Evolutionary conservation across 768 basidiomycete genomes (phyloP), one percentile per base, ranked within the genome.

Genomic region (Candolleomyces eurysporus): DNA sequence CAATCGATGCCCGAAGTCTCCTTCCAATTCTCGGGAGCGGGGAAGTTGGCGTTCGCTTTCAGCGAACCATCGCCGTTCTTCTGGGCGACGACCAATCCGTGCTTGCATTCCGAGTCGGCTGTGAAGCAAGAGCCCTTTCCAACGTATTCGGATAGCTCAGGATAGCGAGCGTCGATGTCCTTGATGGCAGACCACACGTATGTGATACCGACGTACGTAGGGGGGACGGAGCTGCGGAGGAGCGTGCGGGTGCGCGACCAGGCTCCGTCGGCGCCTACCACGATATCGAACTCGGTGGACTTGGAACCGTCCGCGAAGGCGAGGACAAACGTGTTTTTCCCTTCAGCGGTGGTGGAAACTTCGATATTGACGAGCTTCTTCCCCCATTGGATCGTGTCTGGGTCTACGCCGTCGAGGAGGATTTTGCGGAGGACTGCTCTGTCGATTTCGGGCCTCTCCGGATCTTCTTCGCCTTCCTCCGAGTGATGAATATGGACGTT

Each of bases 191-290:
- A 30, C 54, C 68, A 67, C 26, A 67, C 52, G 50, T 62, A 59
- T 31, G 50, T 63, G 21, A 72, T 65, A 4, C 76, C 78, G 11
- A 70, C 67, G 65, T 77, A 80, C 42, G 63, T 51, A 5, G 78
- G 76, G 39, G 58, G 58, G 11, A 68, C 65, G 39, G 63, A 58
- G 21, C 69, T 70, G 30, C 79, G 58, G 50, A 76, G 64, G 4
- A 68, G 64, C 14, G 79, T 76, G 26, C 45, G 68, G 59, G 69
- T 70, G 16, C 26, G 26, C 26, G 76, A 78, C 73, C 76, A 77
- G 4, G 78, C 70, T 7, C 80, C 79, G 42, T 71, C 71, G 21
- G 71, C 71, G 36, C 71, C 71, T 8, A 72, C 61, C 11, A 72
- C 61, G 36, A 72, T 61, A 39, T 70, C 66, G 48, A 65, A 71